Conservation (phyloP, 192 early-diverging fungal genomes). For the Glomus cerebriforme region DNA sequence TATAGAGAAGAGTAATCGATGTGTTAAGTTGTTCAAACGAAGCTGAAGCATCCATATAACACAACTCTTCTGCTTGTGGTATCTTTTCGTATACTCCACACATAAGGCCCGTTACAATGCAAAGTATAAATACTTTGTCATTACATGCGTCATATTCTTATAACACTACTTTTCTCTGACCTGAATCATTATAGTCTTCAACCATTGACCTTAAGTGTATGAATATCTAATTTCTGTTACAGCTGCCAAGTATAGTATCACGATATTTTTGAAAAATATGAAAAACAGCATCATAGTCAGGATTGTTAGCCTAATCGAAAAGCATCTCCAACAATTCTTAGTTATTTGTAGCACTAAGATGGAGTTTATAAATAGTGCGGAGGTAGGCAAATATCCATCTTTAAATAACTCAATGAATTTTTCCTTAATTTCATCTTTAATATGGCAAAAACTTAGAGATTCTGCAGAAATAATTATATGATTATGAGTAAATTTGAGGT, state of each 20-base stretch:
- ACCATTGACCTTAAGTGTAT: not conserved
- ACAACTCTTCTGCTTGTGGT: not conserved
- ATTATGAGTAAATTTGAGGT: slow-evolving; percentile 3
- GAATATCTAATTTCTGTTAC: not conserved
- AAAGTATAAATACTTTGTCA: not conserved
- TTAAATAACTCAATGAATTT: slow-evolving; percentile 12
- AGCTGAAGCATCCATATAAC: not conserved
- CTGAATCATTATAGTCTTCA: not conserved
- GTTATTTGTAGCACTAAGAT: not conserved
- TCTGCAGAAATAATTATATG: slow-evolving; percentile 4
- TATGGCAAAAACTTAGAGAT: not conserved
- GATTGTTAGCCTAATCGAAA: not conserved
- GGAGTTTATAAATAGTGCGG: not conserved
- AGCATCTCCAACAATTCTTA: not conserved
- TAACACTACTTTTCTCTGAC: not conserved
- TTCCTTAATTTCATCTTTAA: not conserved
- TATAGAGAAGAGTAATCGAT: not conserved
- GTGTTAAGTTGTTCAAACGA: not conserved
- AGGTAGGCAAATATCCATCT: not conserved
- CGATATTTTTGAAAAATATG: not conserved
- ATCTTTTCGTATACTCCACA: not conserved
- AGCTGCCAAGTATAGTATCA: not conserved
- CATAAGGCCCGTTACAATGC: not conserved
- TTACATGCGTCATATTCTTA: not conserved
- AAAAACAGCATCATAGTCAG: slow-evolving; percentile 3